Evolutionary conservation across 306 rosid genomes (phyloP).

Genomic region (Pyrus pyrifolia): DNA sequence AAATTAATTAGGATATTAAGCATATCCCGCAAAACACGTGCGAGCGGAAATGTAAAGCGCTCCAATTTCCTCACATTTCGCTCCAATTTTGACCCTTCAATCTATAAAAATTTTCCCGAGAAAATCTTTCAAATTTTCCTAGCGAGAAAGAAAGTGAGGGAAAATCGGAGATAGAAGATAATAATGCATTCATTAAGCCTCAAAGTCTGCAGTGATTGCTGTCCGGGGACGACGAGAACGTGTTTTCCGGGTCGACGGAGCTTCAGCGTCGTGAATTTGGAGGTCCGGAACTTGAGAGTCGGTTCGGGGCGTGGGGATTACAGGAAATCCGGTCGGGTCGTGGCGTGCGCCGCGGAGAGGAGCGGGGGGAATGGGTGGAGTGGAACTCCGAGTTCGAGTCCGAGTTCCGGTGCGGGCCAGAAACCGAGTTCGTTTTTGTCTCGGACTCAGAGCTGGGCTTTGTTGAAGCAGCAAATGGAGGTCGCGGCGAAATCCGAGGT

Average conservation of each 20-base stretch:
- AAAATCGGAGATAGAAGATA: background rate
- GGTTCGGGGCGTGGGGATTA: slow-evolving; percentile 7
- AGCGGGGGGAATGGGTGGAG: slow-evolving; percentile 32
- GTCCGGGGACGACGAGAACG: slow-evolving; percentile 17
- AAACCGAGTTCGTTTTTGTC: slow-evolving; percentile 50
- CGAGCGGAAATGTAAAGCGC: background rate
- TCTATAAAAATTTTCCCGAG: background rate
- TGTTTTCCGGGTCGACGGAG: slow-evolving; percentile 24
- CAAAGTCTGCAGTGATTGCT: slow-evolving; percentile 37
- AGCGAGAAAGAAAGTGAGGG: background rate
- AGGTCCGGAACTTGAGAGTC: slow-evolving; percentile 9
- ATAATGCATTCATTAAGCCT: slow-evolving; percentile 60
- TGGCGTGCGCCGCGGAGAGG: slow-evolving; percentile 46
- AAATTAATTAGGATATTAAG: background rate
- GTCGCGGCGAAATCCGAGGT: slow-evolving; percentile 94
- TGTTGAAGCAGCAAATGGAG: slow-evolving; percentile 82
- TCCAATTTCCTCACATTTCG: background rate
- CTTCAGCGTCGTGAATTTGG: slow-evolving; percentile 17
- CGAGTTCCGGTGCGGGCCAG: slow-evolving; percentile 23
- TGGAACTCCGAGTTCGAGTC: slow-evolving; percentile 30
- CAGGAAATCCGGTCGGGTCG: slow-evolving; percentile 20
- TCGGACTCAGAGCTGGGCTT: slow-evolving; percentile 70
- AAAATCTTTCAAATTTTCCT: background rate
- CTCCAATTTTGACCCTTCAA: background rate
- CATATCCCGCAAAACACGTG: slow-evolving; percentile 9